These are phyloP conservation scores for Oidiodendron maius DNA, from an alignment of 495 filamentous ascomycete species.

Conservation along the genomic window DNA sequence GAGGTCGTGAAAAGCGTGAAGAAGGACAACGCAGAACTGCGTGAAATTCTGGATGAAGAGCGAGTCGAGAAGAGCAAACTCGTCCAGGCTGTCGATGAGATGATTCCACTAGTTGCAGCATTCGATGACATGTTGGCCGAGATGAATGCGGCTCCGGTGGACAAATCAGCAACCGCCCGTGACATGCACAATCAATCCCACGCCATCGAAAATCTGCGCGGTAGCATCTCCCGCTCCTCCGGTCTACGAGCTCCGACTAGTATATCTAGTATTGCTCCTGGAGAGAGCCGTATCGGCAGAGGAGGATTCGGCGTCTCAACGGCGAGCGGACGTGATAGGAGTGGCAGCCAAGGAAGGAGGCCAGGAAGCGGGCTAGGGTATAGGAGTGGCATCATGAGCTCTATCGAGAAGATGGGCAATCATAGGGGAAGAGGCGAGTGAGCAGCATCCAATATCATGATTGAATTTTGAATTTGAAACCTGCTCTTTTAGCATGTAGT, in stretches of 20 bases:
- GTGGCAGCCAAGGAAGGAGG: slow-evolving; percentile 26
- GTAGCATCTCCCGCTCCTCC: slow-evolving; percentile 27
- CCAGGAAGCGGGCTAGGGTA: slow-evolving; percentile 33
- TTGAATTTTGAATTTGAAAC: too few species aligned
- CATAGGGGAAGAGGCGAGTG: slow-evolving; percentile 26
- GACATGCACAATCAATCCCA: background rate
- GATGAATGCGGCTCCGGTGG: slow-evolving; percentile 9
- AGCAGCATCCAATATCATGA: slow-evolving; percentile 2
- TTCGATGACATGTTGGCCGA: slow-evolving; percentile 24
- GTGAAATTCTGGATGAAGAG: slow-evolving; percentile 64
- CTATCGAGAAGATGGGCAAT: slow-evolving; percentile 64
- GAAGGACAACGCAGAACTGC: slow-evolving; percentile 57
- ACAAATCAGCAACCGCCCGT: background rate
- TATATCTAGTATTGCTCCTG: slow-evolving; percentile 12
- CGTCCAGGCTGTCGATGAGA: slow-evolving; percentile 86
- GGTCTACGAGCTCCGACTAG: slow-evolving; percentile 37
- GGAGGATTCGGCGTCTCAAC: slow-evolving; percentile 18
- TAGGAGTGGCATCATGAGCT: slow-evolving; percentile 56
- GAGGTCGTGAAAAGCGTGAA: slow-evolving; percentile 61
- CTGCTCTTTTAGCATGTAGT: too few species aligned
- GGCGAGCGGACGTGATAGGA: slow-evolving; percentile 31
- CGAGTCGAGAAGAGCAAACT: slow-evolving; percentile 89
- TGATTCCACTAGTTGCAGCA: slow-evolving; percentile 52
- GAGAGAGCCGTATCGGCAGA: slow-evolving; percentile 38
- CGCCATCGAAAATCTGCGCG: slow-evolving; percentile 17